phyloP scores from a whole-genome alignment of 1,284 basidiomycete species.

The Ustilago lituana region DNA sequence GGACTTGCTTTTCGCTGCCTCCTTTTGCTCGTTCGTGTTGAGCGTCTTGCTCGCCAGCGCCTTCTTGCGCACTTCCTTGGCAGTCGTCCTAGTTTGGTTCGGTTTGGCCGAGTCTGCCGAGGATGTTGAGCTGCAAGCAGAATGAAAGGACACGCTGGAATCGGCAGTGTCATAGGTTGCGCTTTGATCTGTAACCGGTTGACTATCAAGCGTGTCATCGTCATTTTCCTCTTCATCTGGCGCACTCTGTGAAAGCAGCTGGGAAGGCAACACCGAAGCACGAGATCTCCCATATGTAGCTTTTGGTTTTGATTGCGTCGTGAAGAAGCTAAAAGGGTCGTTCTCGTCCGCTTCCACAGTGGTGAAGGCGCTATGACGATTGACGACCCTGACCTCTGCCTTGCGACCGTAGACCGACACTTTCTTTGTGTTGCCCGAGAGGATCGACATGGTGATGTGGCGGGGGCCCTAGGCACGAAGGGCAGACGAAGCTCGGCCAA shows the following conservation, averaged over 20 bases:
- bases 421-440: constrained; percentile 39
- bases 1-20: neutral
- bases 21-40: neutral
- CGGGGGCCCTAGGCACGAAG: neutral
- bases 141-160: constrained; percentile 32
- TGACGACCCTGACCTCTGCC: constrained; percentile 27
- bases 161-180: constrained; percentile 25
- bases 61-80: neutral
- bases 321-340: constrained; percentile 44
- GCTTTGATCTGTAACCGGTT: constrained; percentile 9
- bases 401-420: constrained; percentile 49
- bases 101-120: neutral
- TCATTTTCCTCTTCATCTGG: constrained; percentile 1
- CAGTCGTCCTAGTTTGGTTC: neutral
- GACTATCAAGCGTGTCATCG: constrained; percentile 1
- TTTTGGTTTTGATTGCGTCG: constrained; percentile 21
- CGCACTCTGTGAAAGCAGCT: neutral
- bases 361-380: constrained; percentile 27
- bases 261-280: constrained; percentile 12
- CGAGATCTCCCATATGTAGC: constrained; percentile 23
- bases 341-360: constrained; percentile 32
- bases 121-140: constrained; percentile 8
- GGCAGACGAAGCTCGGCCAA: too few relatives aligned
- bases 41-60: constrained; percentile 1
- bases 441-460: constrained; percentile 24